A percentile compares a stretch with the other conserved stretches of the same genome.
Evolutionary conservation across 2,329 filamentous ascomycete species (phyloP).

Genomic region (Rugonectria rugulosa): DNA sequence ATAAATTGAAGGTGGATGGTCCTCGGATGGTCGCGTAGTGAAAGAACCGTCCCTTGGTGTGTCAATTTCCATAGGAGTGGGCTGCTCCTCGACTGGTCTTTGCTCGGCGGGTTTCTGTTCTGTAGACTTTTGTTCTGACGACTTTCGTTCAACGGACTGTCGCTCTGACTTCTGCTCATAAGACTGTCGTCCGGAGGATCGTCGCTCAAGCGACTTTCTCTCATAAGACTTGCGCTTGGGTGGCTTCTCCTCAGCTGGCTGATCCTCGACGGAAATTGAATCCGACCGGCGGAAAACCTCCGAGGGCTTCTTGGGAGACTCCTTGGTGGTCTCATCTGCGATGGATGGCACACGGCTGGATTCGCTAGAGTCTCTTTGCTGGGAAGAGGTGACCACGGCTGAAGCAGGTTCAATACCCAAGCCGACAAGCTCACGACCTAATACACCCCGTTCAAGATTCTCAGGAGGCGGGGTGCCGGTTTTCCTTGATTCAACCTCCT

Average conservation of each 20-base stretch:
- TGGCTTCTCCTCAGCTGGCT: background rate
- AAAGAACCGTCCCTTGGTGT: constrained; percentile 32
- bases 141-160: constrained; percentile 7
- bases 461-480: constrained; percentile 59
- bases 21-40: constrained; percentile 31
- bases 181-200: background rate
- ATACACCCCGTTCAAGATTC: constrained; percentile 67
- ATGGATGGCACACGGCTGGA: constrained; percentile 36
- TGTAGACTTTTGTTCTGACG: background rate
- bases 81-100: constrained; percentile 23
- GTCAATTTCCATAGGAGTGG: constrained; percentile 33
- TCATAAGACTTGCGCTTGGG: background rate
- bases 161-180: background rate
- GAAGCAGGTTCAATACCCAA: constrained; percentile 65
- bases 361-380: constrained; percentile 46
- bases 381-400: constrained; percentile 63
- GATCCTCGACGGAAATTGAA: constrained; percentile 29
- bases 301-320: constrained; percentile 33
- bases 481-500: constrained; percentile 62
- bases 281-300: constrained; percentile 43
- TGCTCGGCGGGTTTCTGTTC: background rate
- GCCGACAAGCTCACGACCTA: constrained; percentile 65
- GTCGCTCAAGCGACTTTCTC: background rate
- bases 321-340: constrained; percentile 27
- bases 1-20: constrained; percentile 34